Evolutionary conservation across 192 early-diverging fungal species (phyloP).

Genomic region (Mortierella hygrophila): DNA sequence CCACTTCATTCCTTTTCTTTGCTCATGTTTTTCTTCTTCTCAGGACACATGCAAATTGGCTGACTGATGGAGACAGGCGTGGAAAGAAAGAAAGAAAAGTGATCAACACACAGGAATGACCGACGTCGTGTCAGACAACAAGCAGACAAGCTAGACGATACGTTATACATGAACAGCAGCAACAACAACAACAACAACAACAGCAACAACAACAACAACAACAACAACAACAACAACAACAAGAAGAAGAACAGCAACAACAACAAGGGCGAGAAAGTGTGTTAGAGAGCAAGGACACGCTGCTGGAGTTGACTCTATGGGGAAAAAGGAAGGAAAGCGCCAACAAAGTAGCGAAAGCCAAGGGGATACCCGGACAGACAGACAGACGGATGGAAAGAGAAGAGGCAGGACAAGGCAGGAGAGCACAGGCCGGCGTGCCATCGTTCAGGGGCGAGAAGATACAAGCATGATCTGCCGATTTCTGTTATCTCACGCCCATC

Average conservation of each 20-base stretch:
- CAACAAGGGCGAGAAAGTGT: not conserved
- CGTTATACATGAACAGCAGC: not conserved
- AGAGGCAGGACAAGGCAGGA: not conserved
- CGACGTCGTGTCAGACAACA: not conserved
- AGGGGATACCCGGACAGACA: not conserved
- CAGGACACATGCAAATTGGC: not conserved
- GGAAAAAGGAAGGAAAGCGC: not conserved
- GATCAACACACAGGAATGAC: not conserved
- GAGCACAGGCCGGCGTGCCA: slow-evolving; percentile 1
- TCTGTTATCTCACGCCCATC: not conserved
- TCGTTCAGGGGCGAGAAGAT: not conserved
- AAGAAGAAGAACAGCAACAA: not conserved
- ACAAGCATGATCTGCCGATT: slow-evolving; percentile 3
- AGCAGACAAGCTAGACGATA: too few species aligned
- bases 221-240: not conserved
- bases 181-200: not conserved
- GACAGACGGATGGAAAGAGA: not conserved
- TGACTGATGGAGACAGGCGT: not conserved
- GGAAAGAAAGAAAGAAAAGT: not conserved
- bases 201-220: not conserved
- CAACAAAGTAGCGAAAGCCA: not conserved
- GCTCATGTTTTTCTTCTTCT: not conserved
- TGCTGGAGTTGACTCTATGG: not conserved
- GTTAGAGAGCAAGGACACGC: not conserved
- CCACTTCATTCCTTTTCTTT: not conserved